Percentiles rank a stretch among this genome's conserved stretches.
phyloP scores from a whole-genome alignment of 1,284 basidiomycete genomes.

The Paramarasmius palmivorus region DNA sequence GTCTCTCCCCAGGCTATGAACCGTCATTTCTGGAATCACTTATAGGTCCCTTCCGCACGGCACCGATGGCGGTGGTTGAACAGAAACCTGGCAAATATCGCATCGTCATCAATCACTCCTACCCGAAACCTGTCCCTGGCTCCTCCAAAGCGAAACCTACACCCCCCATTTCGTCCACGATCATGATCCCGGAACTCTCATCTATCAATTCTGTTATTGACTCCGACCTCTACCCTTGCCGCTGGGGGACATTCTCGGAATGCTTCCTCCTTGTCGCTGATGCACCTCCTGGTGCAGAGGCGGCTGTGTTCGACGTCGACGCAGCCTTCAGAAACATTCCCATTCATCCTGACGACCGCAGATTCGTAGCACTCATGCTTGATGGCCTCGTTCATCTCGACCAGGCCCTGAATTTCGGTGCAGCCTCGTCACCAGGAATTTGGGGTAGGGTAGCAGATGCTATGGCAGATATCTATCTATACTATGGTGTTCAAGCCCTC shows the following conservation, averaged over 20 bases:
- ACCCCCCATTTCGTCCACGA: neutral
- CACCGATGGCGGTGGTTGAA: constrained; percentile 11
- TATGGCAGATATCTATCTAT: constrained; percentile 15
- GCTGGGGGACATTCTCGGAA: constrained; percentile 10
- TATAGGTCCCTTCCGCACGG: constrained; percentile 13
- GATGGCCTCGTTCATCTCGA: constrained; percentile 21
- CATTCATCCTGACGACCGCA: constrained; percentile 15
- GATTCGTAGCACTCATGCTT: constrained; percentile 15
- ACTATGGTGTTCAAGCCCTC: constrained; percentile 19
- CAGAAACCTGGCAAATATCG: constrained; percentile 13
- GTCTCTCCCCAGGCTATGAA: constrained; percentile 9
- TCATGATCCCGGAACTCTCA: neutral
- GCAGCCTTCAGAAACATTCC: constrained; percentile 23
- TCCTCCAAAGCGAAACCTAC: too few relatives aligned
- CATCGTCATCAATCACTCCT: constrained; percentile 14
- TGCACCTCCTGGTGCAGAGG: constrained; percentile 23
- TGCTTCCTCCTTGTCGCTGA: constrained; percentile 3
- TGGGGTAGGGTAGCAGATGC: constrained; percentile 35
- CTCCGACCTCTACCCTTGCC: constrained; percentile 6
- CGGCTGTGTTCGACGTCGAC: constrained; percentile 23
- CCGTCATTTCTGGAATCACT: neutral
- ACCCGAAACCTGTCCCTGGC: neutral
- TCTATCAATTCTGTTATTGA: constrained; percentile 9
- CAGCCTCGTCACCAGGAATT: constrained; percentile 26
- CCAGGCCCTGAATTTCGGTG: constrained; percentile 30